phyloP scores from a whole-genome alignment of 345 rosid genomes.

The Eucalyptus guilfoylei region DNA sequence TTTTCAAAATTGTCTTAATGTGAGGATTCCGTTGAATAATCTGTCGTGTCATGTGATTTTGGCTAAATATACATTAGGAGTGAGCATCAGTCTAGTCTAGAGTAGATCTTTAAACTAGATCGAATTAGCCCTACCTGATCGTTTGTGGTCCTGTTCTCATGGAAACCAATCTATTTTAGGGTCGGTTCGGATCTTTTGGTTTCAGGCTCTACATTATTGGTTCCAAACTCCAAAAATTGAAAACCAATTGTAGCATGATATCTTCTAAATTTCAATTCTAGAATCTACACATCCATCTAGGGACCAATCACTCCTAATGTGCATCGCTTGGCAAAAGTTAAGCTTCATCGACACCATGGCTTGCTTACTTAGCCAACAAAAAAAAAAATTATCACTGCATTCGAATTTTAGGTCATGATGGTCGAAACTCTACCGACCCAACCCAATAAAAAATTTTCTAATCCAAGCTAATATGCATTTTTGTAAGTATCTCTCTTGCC shows the following conservation, averaged over 20 bases:
- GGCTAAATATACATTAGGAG: neutral
- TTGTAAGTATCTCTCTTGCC: neutral
- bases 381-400: neutral
- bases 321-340: neutral
- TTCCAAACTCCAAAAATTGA: neutral
- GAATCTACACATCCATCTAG: neutral
- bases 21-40: neutral
- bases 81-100: rapidly evolving
- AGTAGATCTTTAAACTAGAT: neutral
- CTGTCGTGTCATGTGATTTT: neutral
- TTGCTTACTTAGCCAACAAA: neutral
- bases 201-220: neutral
- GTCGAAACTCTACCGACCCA: rapidly evolving
- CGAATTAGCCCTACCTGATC: neutral
- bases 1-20: neutral
- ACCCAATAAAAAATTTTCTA: neutral
- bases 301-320: neutral
- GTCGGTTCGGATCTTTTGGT: no score
- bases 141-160: rapidly evolving
- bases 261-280: neutral
- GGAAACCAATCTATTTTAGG: no score
- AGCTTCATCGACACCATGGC: neutral
- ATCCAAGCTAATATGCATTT: neutral
- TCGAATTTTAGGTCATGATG: rapidly evolving
- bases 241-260: neutral